Evolutionary conservation across 140 eudicot species (phyloP), one percentile per base, ranked within the genome.

Genomic region (Cichorium intybus): DNA sequence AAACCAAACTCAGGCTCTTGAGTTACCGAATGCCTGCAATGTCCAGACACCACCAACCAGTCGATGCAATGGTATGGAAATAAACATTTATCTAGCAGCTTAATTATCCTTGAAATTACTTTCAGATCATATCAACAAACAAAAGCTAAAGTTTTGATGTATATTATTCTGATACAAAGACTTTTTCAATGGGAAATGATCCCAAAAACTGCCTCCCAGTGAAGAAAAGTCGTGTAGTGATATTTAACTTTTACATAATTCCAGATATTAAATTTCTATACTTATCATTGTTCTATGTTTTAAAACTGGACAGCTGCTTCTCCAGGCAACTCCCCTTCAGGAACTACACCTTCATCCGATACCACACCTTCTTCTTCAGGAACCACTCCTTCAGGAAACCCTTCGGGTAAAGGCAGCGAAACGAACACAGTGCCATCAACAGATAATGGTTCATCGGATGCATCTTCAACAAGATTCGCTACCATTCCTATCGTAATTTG

Each of bases 401-500:
- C 49, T 43, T 43, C 20, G 18, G 49, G 23, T 52, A 24, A 64
- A 68, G 81, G 73, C n/a, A 66, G 47, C 80, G 82, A 24, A 15
- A 43, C 49, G 18, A 43, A 43, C 49, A 43, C 49, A 0, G 49
- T 43, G 5, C 49, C 49, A 14, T 62, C 85, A 50, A 61, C 72
- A 34, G 78, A 71, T 24, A 68, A 31, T 5, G 80, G 80, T 35
- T 60, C 81, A 72, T 77, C 81, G 1, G 84, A 56, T 26, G 87
- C 79, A 61, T 71, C 58, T 49, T 69, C 79, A 14, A 47, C 53
- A 35, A 74, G 57, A 59, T 5, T 77, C 47, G 78, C 66, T 24
- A 62, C 51, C 24, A 60, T 79, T 51, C 31, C 69, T 48, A 27
- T 67, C 26, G 68, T 80, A 51, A 54, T 22, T 65, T 24, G 68